phyloP scores from a whole-genome alignment of 352 stramenopile genomes.

The Phytophthora pisi region DNA sequence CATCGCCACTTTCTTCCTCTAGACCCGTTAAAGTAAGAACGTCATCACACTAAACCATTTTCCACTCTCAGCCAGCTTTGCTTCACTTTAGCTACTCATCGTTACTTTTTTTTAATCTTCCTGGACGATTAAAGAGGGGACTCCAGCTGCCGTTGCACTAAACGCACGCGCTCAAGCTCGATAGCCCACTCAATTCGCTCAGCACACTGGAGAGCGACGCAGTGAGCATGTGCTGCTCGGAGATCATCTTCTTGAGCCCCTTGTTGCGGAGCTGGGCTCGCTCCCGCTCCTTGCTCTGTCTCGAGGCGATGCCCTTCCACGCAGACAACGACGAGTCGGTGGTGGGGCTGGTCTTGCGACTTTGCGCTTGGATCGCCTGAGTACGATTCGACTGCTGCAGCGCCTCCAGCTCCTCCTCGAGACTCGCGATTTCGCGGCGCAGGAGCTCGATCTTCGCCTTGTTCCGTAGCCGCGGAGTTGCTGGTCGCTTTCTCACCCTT shows the following conservation, averaged over 20 bases:
- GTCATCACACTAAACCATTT: background rate
- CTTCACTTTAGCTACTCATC: background rate
- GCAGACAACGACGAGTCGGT: background rate
- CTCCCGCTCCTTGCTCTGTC: slow-evolving; percentile 23
- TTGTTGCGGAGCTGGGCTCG: slow-evolving; percentile 17
- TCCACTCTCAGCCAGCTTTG: background rate
- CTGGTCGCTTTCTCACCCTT: slow-evolving; percentile 2
- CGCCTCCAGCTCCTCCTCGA: slow-evolving; percentile 18
- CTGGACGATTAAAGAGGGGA: slow-evolving; percentile 3
- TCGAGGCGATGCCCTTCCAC: slow-evolving; percentile 27
- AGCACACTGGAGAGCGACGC: slow-evolving; percentile 18
- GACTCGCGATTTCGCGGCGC: slow-evolving; percentile 23
- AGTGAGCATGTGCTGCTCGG: slow-evolving; percentile 24
- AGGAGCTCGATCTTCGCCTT: slow-evolving; percentile 35
- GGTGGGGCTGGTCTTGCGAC: background rate
- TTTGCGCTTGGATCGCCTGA: background rate
- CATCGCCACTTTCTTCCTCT: slow-evolving; percentile 28
- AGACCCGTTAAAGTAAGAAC: slow-evolving; percentile 14
- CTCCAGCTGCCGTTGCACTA: slow-evolving; percentile 1
- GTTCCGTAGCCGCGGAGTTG: slow-evolving; percentile 21
- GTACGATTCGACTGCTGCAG: slow-evolving; percentile 11
- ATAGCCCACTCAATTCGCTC: slow-evolving; percentile 11
- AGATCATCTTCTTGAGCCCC: slow-evolving; percentile 23
- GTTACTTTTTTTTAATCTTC: background rate
- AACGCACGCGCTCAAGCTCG: background rate